Evolutionary conservation across 1,139 yeast genomes (phyloP).

Genomic region (Geotrichum australiense): DNA sequence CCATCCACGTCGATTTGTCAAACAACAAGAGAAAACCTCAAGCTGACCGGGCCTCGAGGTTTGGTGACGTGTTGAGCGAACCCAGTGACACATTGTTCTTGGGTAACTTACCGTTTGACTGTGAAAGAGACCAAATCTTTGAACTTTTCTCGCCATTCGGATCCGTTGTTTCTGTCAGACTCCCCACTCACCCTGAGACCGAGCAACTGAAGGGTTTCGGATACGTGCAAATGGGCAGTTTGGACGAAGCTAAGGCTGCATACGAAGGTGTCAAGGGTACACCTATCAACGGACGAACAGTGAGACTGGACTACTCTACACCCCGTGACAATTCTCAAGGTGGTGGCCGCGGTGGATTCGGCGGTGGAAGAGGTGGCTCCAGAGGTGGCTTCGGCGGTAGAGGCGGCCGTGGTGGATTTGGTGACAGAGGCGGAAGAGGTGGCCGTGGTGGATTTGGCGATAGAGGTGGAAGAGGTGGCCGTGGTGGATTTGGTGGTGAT

Average conservation of each 20-base stretch:
- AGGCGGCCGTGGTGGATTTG: constrained; percentile 2
- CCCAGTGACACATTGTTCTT: constrained; percentile 83
- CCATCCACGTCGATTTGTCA: constrained; percentile 88
- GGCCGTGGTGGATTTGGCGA: constrained; percentile 2
- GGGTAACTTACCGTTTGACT: constrained; percentile 91
- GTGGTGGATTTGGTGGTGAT: constrained; percentile 11
- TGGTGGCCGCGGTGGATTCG: constrained; percentile 38
- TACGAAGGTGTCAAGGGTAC: constrained; percentile 83
- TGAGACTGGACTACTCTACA: constrained; percentile 89
- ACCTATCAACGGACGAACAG: constrained; percentile 84
- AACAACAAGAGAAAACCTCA: constrained; percentile 46
- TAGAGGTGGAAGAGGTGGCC: constrained; percentile 8
- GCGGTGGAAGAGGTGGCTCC: constrained; percentile 30
- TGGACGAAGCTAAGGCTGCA: constrained; percentile 90
- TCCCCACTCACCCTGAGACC: constrained; percentile 98
- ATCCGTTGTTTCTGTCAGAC: constrained; percentile 76
- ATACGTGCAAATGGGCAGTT: constrained; percentile 79
- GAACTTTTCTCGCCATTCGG: constrained; percentile 72
- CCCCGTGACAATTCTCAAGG: constrained; percentile 59
- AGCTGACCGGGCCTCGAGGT: constrained; percentile 13
- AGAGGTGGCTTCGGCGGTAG: constrained; percentile 36
- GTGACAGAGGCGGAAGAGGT: constrained; percentile 2
- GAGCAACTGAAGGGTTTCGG: constrained; percentile 99
- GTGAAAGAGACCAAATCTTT: constrained; percentile 70
- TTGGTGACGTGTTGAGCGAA: constrained; percentile 26